phyloP scores from a whole-genome alignment of 352 stramenopile species.

The Phytophthora citricola region DNA sequence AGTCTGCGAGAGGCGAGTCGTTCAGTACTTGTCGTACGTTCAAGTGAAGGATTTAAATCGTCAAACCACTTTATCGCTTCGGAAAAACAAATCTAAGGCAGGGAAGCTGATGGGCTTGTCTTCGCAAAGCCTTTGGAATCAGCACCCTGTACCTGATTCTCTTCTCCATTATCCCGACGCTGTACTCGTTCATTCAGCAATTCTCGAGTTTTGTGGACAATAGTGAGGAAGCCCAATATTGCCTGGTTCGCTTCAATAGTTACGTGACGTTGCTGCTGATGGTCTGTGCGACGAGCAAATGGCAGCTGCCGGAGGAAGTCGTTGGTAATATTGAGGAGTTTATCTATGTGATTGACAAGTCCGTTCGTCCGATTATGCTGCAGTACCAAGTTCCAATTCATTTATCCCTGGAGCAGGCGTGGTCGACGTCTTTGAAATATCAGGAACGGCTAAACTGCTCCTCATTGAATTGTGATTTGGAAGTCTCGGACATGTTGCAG shows the following conservation, averaged over 20 bases:
- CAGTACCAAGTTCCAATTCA: conserved; percentile 20
- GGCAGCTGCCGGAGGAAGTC: conserved; percentile 36
- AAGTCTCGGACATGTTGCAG: conserved; percentile 32
- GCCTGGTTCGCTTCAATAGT: conserved; percentile 37
- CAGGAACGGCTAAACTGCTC: conserved; percentile 37
- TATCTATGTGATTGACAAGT: conserved; percentile 58
- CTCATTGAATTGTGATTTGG: conserved; percentile 26
- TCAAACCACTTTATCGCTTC: conserved; percentile 45
- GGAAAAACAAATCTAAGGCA: conserved; percentile 53
- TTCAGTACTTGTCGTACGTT: conserved; percentile 44
- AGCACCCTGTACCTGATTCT: conserved; percentile 49
- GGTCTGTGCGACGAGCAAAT: conserved; percentile 40
- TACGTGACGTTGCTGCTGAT: conserved; percentile 46
- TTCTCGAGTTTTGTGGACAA: conserved; percentile 56
- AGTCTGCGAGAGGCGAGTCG: conserved; percentile 41
- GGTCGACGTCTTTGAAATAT: conserved; percentile 31
- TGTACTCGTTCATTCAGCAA: conserved; percentile 63
- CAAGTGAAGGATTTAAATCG: conserved; percentile 61
- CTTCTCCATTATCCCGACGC: conserved; percentile 46
- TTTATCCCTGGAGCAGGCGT: conserved; percentile 34
- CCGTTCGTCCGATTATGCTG: conserved; percentile 31
- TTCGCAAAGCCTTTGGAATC: conserved; percentile 43
- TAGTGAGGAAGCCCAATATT: conserved; percentile 32
- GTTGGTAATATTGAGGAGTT: conserved; percentile 50
- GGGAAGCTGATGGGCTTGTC: conserved; percentile 33